Percentiles rank a stretch among this genome's conserved stretches.
phyloP scores from a whole-genome alignment of 192 early-diverging fungal species.

The Jimgerdemannia lactiflua region DNA sequence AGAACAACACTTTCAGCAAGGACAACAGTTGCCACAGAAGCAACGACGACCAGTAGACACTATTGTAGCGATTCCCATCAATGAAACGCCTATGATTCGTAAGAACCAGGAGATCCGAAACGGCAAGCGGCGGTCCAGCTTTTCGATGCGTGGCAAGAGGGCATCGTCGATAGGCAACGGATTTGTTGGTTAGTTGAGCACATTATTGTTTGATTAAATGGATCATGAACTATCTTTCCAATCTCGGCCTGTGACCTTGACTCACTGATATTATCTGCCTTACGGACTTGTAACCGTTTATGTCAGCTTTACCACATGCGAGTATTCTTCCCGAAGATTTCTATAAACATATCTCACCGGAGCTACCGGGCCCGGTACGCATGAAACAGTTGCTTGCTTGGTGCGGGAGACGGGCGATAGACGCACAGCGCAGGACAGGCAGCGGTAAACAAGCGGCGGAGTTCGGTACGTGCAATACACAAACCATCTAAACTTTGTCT shows the following conservation, averaged over 20 bases:
- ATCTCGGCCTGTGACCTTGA: too few species aligned
- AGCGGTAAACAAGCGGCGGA: neutral
- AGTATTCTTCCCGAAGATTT: conserved; percentile 52
- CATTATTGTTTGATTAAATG: neutral
- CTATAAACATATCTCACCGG: conserved; percentile 66
- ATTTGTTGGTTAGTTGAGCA: conserved; percentile 27
- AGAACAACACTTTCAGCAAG: neutral
- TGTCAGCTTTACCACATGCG: conserved; percentile 55
- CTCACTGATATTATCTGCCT: too few species aligned
- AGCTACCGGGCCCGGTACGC: conserved; percentile 59
- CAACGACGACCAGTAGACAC: neutral
- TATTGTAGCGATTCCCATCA: conserved; percentile 13
- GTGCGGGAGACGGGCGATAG: conserved; percentile 50
- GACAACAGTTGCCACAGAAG: neutral
- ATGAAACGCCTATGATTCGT: conserved; percentile 13
- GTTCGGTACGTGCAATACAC: conserved; percentile 1
- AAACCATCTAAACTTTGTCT: neutral
- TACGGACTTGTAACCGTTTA: neutral
- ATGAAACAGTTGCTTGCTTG: conserved; percentile 68
- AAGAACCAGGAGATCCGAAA: conserved; percentile 11
- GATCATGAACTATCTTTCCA: too few species aligned
- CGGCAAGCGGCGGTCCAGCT: conserved; percentile 45
- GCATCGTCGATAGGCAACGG: conserved; percentile 56
- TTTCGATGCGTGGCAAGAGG: conserved; percentile 51
- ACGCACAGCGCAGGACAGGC: conserved; percentile 5